A percentile compares a stretch with the other conserved stretches of the same genome.
Conservation (phyloP, 2,329 filamentous ascomycete species). For the Trichothecium roseum region DNA sequence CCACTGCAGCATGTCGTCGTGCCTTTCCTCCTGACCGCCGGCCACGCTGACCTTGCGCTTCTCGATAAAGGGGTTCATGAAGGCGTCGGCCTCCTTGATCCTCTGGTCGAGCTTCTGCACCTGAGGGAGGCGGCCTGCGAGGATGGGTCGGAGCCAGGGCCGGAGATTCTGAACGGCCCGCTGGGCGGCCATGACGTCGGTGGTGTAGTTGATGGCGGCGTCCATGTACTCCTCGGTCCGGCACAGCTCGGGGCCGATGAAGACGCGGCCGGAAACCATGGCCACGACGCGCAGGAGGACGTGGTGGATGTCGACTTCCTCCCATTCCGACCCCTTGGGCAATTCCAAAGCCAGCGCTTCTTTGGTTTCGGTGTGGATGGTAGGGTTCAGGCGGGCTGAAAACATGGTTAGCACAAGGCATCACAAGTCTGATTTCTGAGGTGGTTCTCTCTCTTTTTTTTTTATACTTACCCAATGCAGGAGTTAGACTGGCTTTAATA, state of each 20-base stretch:
- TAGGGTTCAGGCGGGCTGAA: conserved; percentile 18
- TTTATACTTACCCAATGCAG: conserved; percentile 15
- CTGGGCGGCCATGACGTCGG: conserved; percentile 26
- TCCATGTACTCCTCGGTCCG: conserved; percentile 32
- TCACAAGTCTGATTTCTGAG: background rate
- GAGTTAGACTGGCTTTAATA: conserved; percentile 21
- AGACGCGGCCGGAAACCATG: conserved; percentile 33
- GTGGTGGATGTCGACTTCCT: conserved; percentile 24
- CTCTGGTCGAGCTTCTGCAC: conserved; percentile 21
- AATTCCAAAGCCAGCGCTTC: conserved; percentile 21
- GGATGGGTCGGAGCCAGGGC: conserved; percentile 22
- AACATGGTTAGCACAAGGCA: too few relatives aligned
- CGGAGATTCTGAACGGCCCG: conserved; percentile 15
- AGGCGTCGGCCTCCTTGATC: conserved; percentile 18
- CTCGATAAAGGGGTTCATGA: conserved; percentile 24
- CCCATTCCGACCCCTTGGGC: conserved; percentile 27
- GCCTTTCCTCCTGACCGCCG: conserved; percentile 14
- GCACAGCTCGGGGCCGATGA: conserved; percentile 35
- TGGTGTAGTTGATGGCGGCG: conserved; percentile 34
- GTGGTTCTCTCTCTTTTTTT: background rate
- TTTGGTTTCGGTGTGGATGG: conserved; percentile 25
- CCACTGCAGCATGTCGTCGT: conserved; percentile 38
- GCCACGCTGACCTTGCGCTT: conserved; percentile 12
- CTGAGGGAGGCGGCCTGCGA: conserved; percentile 19
- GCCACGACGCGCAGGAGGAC: conserved; percentile 33